These are phyloP conservation scores for Mucor velutinosus DNA, from an alignment of 371 early-diverging fungal species.

Conservation along the genomic window DNA sequence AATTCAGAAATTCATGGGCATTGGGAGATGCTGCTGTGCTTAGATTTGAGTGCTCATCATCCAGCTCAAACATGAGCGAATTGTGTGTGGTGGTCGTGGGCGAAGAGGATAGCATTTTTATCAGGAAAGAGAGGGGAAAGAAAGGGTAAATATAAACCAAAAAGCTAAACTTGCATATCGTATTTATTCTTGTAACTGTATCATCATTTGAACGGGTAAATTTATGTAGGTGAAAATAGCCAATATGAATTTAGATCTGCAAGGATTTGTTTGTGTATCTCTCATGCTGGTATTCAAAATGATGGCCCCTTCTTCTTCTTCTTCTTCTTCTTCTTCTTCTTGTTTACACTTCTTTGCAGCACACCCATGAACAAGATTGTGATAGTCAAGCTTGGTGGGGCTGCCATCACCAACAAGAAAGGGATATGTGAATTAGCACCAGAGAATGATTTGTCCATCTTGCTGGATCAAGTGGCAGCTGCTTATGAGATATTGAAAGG, in stretches of 20 bases:
- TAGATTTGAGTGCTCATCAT: conserved; percentile 1
- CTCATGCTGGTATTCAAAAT: background rate
- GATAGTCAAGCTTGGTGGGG: conserved; percentile 53
- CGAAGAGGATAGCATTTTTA: conserved; percentile 3
- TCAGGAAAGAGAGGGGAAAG: background rate
- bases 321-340: background rate
- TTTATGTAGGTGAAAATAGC: background rate
- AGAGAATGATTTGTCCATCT: conserved; percentile 5
- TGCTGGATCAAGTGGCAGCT: conserved; percentile 30
- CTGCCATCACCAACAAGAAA: conserved; percentile 50
- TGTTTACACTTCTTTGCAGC: background rate
- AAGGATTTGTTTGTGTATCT: background rate
- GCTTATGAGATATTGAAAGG: conserved; percentile 25
- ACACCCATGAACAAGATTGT: conserved; percentile 21
- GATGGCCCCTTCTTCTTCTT: background rate
- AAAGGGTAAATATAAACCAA: background rate
- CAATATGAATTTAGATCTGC: background rate
- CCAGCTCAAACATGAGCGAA: conserved; percentile 5
- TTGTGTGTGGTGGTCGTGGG: background rate
- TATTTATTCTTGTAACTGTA: background rate
- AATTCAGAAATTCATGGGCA: conserved; percentile 24
- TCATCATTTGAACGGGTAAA: background rate
- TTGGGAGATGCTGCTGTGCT: background rate
- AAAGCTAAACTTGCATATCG: background rate
- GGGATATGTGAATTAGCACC: conserved; percentile 31